Evolutionary conservation across 2,329 filamentous ascomycete species (phyloP).

Genomic region (Penicillium brasilianum): DNA sequence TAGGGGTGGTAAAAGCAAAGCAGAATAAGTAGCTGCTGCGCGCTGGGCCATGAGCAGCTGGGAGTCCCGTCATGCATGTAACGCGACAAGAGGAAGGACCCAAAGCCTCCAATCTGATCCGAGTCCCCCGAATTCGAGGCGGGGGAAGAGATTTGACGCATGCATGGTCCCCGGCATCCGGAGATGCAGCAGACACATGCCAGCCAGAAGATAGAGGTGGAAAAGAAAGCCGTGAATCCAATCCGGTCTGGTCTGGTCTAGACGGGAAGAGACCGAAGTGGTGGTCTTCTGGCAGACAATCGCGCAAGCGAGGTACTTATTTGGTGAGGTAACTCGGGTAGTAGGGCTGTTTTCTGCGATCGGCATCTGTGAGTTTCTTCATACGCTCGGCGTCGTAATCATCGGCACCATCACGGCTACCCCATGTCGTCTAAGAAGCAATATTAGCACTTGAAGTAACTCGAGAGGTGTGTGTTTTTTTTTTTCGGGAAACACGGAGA

Average conservation of each 20-base stretch:
- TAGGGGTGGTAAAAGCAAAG: background rate
- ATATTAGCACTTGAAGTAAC: slow-evolving; percentile 21
- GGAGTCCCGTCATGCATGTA: slow-evolving; percentile 8
- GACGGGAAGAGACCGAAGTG: background rate
- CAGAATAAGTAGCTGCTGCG: background rate
- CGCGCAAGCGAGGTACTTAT: slow-evolving; percentile 20
- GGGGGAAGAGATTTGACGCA: background rate
- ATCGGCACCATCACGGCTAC: slow-evolving; percentile 89
- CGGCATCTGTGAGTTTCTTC: slow-evolving; percentile 49
- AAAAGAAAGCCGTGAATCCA: background rate
- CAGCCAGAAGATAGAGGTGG: background rate
- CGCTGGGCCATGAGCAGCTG: background rate
- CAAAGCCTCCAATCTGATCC: background rate
- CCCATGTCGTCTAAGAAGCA: slow-evolving; percentile 80
- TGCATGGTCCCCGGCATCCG: background rate
- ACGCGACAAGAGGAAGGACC: slow-evolving; percentile 10
- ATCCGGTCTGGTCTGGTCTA: background rate
- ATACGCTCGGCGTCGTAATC: slow-evolving; percentile 76
- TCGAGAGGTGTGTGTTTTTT: no score
- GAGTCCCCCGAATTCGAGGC: background rate
- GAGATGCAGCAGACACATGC: background rate
- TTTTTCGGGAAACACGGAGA: slow-evolving; percentile 12
- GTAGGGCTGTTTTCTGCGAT: slow-evolving; percentile 42
- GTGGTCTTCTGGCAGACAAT: slow-evolving; percentile 4
- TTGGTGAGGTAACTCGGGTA: slow-evolving; percentile 40